Evolutionary conservation across 1,284 basidiomycete species (phyloP).

Genomic region (Sphagnurus paluster): DNA sequence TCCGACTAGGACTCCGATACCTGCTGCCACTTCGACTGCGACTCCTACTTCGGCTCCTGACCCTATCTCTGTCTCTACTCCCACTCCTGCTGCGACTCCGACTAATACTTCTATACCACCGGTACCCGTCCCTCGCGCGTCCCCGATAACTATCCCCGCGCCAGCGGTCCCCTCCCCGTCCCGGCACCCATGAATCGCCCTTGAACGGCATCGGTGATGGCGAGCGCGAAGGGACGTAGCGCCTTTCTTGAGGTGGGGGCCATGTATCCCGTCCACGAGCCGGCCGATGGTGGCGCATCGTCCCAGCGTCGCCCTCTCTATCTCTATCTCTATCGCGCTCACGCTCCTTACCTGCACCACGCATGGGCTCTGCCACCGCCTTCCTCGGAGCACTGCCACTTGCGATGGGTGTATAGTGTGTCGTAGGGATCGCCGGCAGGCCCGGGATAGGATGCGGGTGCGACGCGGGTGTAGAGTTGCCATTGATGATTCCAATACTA

Average conservation of each 20-base stretch:
- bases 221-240: slow-evolving; percentile 7
- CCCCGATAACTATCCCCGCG: slow-evolving; percentile 10
- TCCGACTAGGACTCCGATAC: slow-evolving; percentile 5
- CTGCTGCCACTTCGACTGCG: slow-evolving; percentile 8
- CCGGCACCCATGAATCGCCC: too few species aligned
- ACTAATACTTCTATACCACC: slow-evolving; percentile 11
- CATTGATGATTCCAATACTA: neutral
- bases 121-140: slow-evolving; percentile 14
- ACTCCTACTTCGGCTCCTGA: slow-evolving; percentile 28
- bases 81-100: slow-evolving; percentile 24
- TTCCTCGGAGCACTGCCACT: neutral
- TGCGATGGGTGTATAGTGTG: neutral
- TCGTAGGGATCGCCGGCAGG: slow-evolving; percentile 9
- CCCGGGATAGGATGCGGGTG: neutral
- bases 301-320: slow-evolving; percentile 16
- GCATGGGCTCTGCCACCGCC: slow-evolving; percentile 16
- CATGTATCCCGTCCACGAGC: neutral
- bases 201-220: slow-evolving; percentile 1
- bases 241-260: slow-evolving; percentile 5
- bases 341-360: slow-evolving; percentile 14
- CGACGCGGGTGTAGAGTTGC: neutral
- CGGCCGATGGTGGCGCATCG: neutral
- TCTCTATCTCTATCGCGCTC: slow-evolving; percentile 6
- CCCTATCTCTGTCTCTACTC: slow-evolving; percentile 27
- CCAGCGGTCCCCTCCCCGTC: too few species aligned